Conservation (phyloP, 768 basidiomycete species). For the Aureoboletus auriporus region DNA sequence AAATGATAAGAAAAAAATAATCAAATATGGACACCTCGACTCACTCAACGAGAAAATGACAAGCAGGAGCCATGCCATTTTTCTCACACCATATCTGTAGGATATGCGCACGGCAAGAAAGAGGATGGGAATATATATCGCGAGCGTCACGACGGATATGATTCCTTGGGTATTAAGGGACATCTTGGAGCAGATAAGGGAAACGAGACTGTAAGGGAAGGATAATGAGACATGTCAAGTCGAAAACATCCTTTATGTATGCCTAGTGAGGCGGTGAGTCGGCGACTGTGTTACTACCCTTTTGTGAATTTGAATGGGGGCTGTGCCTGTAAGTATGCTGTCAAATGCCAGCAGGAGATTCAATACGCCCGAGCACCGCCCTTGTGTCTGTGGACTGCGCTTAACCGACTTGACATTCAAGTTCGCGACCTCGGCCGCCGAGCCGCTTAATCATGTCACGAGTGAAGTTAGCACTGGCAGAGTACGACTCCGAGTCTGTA, state of each 20-base stretch:
- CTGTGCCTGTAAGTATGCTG: constrained; percentile 1
- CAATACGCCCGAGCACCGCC: too few relatives aligned
- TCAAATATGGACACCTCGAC: constrained; percentile 16
- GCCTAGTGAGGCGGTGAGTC: constrained; percentile 19
- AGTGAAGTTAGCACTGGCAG: too few relatives aligned
- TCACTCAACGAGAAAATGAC: constrained; percentile 55
- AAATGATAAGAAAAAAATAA: constrained; percentile 3
- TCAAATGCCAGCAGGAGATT: too few relatives aligned
- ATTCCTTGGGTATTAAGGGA: constrained; percentile 40
- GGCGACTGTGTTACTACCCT: too few relatives aligned
- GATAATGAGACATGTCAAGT: background rate
- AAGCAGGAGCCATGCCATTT: constrained; percentile 69
- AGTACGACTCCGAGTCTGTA: too few relatives aligned
- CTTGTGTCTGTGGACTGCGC: too few relatives aligned
- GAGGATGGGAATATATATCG: constrained; percentile 55
- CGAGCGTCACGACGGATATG: constrained; percentile 58
- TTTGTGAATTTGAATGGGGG: background rate
- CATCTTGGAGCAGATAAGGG: constrained; percentile 20
- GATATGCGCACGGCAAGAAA: constrained; percentile 42
- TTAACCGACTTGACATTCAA: too few relatives aligned
- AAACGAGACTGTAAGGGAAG: constrained; percentile 1
- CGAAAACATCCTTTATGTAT: constrained; percentile 17
- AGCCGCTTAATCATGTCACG: too few relatives aligned
- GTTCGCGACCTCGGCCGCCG: too few relatives aligned
- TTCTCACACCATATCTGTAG: constrained; percentile 52